Evolutionary conservation across 2,329 filamentous ascomycete species (phyloP).

Genomic region (Venturia effusa): DNA sequence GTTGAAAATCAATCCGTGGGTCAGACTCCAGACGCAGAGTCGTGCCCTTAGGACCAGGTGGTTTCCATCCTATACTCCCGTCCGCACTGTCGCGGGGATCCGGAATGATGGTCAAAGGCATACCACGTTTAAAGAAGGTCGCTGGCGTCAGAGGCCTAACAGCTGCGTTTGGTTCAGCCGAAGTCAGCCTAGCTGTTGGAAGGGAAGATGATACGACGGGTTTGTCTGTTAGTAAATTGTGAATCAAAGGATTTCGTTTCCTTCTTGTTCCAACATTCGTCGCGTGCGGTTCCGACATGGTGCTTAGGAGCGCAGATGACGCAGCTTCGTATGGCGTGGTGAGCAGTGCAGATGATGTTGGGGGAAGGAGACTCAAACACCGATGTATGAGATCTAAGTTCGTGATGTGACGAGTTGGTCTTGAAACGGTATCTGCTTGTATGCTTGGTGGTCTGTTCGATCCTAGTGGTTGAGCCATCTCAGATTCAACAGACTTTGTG

Average conservation of each 20-base stretch:
- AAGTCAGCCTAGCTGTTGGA: slow-evolving; percentile 49
- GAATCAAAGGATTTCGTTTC: slow-evolving; percentile 76
- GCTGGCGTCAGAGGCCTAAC: slow-evolving; percentile 40
- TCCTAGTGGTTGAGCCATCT: slow-evolving; percentile 11
- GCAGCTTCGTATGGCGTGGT: slow-evolving; percentile 80
- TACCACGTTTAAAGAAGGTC: slow-evolving; percentile 82
- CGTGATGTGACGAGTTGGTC: slow-evolving; percentile 39
- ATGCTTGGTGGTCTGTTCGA: neutral
- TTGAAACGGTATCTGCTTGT: slow-evolving; percentile 13
- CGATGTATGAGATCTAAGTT: slow-evolving; percentile 66
- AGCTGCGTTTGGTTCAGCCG: slow-evolving; percentile 14
- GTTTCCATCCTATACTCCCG: slow-evolving; percentile 44
- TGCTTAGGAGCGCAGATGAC: slow-evolving; percentile 32
- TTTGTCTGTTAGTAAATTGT: slow-evolving; percentile 93
- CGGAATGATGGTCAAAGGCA: slow-evolving; percentile 77
- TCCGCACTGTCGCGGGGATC: slow-evolving; percentile 47
- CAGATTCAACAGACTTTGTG: slow-evolving; percentile 30
- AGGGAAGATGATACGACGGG: slow-evolving; percentile 86
- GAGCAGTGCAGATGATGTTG: slow-evolving; percentile 77
- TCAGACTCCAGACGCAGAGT: slow-evolving; percentile 61
- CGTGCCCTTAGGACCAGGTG: slow-evolving; percentile 47
- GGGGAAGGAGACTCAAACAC: slow-evolving; percentile 64
- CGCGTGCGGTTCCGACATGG: slow-evolving; percentile 16
- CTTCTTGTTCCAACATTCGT: slow-evolving; percentile 45
- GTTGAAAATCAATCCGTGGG: slow-evolving; percentile 68